Percentiles rank a stretch among this genome's conserved stretches.
These are phyloP conservation scores for Cystofilobasidium macerans DNA, from an alignment of 768 basidiomycete genomes.

Conservation along the genomic window DNA sequence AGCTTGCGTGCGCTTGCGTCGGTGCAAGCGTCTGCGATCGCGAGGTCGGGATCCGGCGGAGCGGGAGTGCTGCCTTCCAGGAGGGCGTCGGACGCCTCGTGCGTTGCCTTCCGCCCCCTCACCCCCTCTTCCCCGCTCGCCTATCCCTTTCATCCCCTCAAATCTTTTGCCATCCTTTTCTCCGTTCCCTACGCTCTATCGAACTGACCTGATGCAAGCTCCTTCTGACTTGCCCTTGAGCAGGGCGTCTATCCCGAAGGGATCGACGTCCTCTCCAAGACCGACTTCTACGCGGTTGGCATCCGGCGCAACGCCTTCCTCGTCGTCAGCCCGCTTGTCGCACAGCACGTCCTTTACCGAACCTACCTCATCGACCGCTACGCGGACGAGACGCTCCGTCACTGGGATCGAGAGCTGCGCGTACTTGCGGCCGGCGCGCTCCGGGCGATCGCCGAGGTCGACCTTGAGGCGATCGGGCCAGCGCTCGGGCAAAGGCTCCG, in stretches of 20 bases:
- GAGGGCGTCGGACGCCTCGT: constrained; percentile 93
- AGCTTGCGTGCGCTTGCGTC: constrained; percentile 61
- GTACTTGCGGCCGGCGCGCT: constrained; percentile 66
- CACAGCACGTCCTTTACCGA: constrained; percentile 72
- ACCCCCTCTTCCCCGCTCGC: neutral
- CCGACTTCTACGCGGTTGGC: constrained; percentile 91
- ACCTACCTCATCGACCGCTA: constrained; percentile 59
- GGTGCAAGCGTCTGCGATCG: constrained; percentile 78
- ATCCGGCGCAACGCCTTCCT: constrained; percentile 72
- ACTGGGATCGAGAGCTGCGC: constrained; percentile 81
- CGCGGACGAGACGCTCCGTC: constrained; percentile 59
- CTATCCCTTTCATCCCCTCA: no score
- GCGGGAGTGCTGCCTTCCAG: constrained; percentile 94
- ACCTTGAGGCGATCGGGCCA: constrained; percentile 49
- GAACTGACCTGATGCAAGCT: no score
- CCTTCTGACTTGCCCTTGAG: no score
- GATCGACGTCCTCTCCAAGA: constrained; percentile 79
- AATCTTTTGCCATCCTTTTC: constrained; percentile 4
- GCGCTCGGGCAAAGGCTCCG: constrained; percentile 43
- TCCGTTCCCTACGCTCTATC: no score
- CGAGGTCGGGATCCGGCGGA: constrained; percentile 85
- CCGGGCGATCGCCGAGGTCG: constrained; percentile 53
- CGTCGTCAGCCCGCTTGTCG: constrained; percentile 73
- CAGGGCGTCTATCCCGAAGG: constrained; percentile 86
- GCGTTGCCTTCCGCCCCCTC: constrained; percentile 35